Percentiles rank a stretch among this genome's conserved stretches.
phyloP scores from a whole-genome alignment of 352 stramenopile genomes.

The Globisporangium ultimum region DNA sequence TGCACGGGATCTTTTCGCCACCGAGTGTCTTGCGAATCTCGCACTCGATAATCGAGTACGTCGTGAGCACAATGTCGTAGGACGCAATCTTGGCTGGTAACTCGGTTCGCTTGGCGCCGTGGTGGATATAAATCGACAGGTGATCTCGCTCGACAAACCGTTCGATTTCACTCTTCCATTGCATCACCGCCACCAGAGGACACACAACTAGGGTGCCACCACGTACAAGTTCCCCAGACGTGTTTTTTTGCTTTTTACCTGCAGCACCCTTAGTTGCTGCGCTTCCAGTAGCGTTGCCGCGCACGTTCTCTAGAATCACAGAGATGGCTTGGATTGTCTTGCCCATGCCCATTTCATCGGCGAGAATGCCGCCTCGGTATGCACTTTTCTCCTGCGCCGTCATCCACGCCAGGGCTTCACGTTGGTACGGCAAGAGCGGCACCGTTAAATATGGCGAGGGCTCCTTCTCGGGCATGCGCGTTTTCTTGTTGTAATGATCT shows the following conservation, averaged over 20 bases:
- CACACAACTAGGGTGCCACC: constrained; percentile 96
- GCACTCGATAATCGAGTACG: constrained; percentile 95
- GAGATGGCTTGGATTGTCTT: constrained; percentile 98
- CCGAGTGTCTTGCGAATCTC: constrained; percentile 86
- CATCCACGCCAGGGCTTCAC: constrained; percentile 96
- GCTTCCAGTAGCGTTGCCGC: constrained; percentile 14
- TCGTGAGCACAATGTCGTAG: constrained; percentile 98
- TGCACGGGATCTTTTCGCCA: constrained; percentile 85
- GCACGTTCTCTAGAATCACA: constrained; percentile 92
- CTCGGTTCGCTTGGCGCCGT: constrained; percentile 88
- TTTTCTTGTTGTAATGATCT: constrained; percentile 72
- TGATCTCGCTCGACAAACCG: constrained; percentile 90
- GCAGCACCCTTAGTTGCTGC: not conserved
- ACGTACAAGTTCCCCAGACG: constrained; percentile 14
- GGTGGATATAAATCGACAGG: constrained; percentile 96
- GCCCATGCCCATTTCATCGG: constrained; percentile 98
- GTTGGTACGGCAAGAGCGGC: constrained; percentile 97
- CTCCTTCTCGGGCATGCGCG: constrained; percentile 59
- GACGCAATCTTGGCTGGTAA: constrained; percentile 81
- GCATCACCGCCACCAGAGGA: constrained; percentile 95
- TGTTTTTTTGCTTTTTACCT: constrained; percentile 10
- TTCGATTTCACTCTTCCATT: constrained; percentile 91
- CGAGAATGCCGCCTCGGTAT: constrained; percentile 94
- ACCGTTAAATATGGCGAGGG: constrained; percentile 79
- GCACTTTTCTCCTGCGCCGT: constrained; percentile 87